A percentile compares a stretch with the other conserved stretches of the same genome.
These are phyloP conservation scores for Fusarium siculi DNA, from an alignment of 2,329 filamentous ascomycete genomes.

Conservation along the genomic window DNA sequence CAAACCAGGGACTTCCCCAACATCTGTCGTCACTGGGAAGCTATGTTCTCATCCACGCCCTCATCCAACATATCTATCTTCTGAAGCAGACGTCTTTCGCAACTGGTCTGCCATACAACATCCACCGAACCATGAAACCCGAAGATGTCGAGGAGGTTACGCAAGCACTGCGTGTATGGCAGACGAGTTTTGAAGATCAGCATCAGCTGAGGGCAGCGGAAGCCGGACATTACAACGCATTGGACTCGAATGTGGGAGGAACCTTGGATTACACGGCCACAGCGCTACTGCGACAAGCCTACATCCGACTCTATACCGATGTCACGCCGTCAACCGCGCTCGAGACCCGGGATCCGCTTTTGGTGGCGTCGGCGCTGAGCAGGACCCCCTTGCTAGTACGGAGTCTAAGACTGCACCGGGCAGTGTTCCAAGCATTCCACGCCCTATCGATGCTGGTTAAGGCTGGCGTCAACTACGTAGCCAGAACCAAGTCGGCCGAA, in stretches of 20 bases:
- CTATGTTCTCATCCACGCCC: conserved; percentile 76
- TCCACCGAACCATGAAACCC: conserved; percentile 60
- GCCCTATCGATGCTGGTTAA: conserved; percentile 75
- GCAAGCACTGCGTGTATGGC: conserved; percentile 67
- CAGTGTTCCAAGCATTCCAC: conserved; percentile 74
- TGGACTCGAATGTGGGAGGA: conserved; percentile 65
- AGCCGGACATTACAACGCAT: conserved; percentile 56
- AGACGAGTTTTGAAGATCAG: conserved; percentile 67
- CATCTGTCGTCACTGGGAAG: conserved; percentile 71
- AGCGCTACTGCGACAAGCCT: conserved; percentile 68
- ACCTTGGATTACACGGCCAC: conserved; percentile 75
- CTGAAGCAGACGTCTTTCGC: conserved; percentile 71
- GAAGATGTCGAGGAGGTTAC: conserved; percentile 68
- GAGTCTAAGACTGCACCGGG: conserved; percentile 68
- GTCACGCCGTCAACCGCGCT: conserved; percentile 70
- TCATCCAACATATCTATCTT: conserved; percentile 78
- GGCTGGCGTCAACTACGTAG: conserved; percentile 70
- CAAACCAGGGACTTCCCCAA: conserved; percentile 58
- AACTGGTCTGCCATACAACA: conserved; percentile 59
- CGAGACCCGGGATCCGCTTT: conserved; percentile 70
- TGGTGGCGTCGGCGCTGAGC: conserved; percentile 70
- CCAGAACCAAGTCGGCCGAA: conserved; percentile 68
- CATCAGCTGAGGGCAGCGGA: conserved; percentile 63
- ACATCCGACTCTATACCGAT: conserved; percentile 74
- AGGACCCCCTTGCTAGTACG: conserved; percentile 68